Conservation (phyloP, 345 rosid species). For the Euphorbia peplus region DNA sequence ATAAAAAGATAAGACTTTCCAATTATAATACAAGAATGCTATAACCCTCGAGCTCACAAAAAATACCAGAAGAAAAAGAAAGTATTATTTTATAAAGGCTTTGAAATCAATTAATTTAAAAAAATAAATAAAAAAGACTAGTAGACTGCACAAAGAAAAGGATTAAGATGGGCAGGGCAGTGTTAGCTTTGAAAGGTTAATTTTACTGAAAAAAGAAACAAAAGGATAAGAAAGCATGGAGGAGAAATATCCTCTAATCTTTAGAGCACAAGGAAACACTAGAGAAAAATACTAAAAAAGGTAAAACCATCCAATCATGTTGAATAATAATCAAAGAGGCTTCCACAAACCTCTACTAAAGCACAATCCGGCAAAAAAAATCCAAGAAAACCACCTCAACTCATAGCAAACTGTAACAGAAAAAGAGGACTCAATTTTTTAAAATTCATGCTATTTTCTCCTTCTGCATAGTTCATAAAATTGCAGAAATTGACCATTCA, state of each 20-base stretch:
- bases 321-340: neutral
- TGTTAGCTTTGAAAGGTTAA: neutral
- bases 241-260: neutral
- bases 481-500: neutral
- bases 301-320: neutral
- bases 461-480: neutral
- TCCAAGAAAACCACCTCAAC: neutral
- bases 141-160: neutral
- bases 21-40: constrained; percentile 16
- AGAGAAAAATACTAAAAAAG: neutral
- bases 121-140: neutral
- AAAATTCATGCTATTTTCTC: neutral
- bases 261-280: neutral
- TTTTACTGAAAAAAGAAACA: neutral
- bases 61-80: neutral
- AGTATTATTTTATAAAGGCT: neutral
- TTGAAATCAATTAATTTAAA: neutral
- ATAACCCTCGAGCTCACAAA: constrained; percentile 6
- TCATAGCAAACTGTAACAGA: neutral
- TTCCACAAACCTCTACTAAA: neutral
- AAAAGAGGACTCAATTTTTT: neutral
- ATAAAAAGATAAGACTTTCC: neutral
- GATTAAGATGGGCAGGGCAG: neutral
- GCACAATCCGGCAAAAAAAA: neutral
- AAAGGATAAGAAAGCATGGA: neutral